Base-by-base conservation (phyloP, 208 protist species). In the Herpetomonas muscarum region DNA sequence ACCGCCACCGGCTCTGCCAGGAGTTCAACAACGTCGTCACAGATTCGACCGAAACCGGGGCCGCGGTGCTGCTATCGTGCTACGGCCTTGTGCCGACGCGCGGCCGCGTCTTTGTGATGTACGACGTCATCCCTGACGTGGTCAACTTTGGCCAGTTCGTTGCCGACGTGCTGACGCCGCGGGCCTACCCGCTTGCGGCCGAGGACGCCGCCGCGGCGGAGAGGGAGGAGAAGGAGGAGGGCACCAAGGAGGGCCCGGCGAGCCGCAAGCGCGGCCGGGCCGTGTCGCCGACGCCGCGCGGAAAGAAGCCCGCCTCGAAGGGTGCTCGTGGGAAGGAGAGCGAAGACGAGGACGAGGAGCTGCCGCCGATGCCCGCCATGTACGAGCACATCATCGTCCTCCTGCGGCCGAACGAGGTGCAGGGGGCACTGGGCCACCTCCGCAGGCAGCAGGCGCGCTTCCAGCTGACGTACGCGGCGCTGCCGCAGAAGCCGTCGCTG, bases 81-180 rank as follows among this genome's bases (percentile, higher is more conserved):
- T 67, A 78, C 61, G 84, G 79, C 17, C 57, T 91, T 25, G 76
- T 87, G 9, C 80, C 80, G n/a, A 46, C 55, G 10, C 37, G 30
- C 13, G 79, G 80, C 3, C 51, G 46, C 13, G 52, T 82, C 30
- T 86, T 88, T 51, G 34, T 92, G 28, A 70, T 78, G 55, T 87
- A 88, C 59, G 85, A 87, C 47, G 53, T 81, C 26, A 74, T 88
- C 31, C 60, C 74, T 6, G 78, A 88, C 47, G 48, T 84, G 44
- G 62, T 62, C 13, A 83, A 92, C 63, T 87, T 80, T 64, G 26
- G 34, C n/a, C 67, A 76, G 50, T 92, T 92, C 59, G 50, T 88
- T 1, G 67, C 68, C 19, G 67, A 86, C 26, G 55, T 72, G 9
- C 56, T 92, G 12, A 77, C 73, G 1, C 76, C 67, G 0, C 59